Percentiles rank a stretch among this genome's conserved stretches.
Evolutionary conservation across 2,329 filamentous ascomycete genomes (phyloP).

Genomic region (Fonsecaea monophora): DNA sequence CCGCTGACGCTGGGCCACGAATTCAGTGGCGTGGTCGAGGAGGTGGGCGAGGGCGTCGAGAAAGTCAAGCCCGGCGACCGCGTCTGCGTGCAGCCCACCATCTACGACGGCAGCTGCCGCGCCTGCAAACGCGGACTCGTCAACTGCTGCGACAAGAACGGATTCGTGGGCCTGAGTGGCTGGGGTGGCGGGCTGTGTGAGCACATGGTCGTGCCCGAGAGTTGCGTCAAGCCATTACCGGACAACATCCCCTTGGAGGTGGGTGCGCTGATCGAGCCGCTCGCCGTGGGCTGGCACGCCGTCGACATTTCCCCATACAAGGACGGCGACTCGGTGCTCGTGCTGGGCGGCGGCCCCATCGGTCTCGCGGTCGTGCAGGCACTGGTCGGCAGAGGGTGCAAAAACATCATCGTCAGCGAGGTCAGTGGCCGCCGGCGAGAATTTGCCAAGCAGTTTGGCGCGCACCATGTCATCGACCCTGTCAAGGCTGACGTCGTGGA

Average conservation of each 20-base stretch:
- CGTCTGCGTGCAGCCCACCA: slow-evolving; percentile 61
- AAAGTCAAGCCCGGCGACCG: slow-evolving; percentile 58
- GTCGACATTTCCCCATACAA: slow-evolving; percentile 58
- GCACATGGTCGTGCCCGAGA: slow-evolving; percentile 58
- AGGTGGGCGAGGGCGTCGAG: slow-evolving; percentile 58
- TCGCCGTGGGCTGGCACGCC: slow-evolving; percentile 64
- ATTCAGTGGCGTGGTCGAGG: slow-evolving; percentile 60
- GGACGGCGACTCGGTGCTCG: slow-evolving; percentile 53
- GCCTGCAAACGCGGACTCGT: slow-evolving; percentile 60
- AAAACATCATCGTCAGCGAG: slow-evolving; percentile 62
- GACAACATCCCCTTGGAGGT: slow-evolving; percentile 60
- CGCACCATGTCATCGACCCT: slow-evolving; percentile 60
- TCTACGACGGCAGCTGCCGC: slow-evolving; percentile 61
- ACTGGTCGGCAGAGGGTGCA: slow-evolving; percentile 50
- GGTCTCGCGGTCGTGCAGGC: slow-evolving; percentile 59
- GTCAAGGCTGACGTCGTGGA: slow-evolving; percentile 56
- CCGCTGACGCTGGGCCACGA: slow-evolving; percentile 63
- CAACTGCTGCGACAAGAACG: slow-evolving; percentile 63
- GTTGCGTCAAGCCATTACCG: slow-evolving; percentile 55
- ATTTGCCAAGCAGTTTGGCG: slow-evolving; percentile 60
- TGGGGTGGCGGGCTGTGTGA: slow-evolving; percentile 62
- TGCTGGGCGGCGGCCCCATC: slow-evolving; percentile 62
- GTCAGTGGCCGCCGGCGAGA: slow-evolving; percentile 56
- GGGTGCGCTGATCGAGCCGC: slow-evolving; percentile 61
- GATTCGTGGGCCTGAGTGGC: slow-evolving; percentile 60